Conservation (phyloP, 768 basidiomycete species). For the Boletus sensibilis region DNA sequence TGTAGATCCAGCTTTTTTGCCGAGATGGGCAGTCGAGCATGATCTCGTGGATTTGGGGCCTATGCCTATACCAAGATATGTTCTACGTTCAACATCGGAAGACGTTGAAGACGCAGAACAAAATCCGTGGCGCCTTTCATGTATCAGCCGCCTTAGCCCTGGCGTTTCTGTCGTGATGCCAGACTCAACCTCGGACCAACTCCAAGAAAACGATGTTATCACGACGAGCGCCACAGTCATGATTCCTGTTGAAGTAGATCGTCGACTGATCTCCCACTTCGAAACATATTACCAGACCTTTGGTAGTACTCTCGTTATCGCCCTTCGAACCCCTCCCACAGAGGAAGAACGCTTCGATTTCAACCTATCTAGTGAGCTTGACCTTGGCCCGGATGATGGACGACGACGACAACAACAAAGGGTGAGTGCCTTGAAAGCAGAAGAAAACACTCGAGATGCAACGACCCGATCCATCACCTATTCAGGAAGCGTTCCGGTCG, state of each 20-base stretch:
- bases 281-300: constrained; percentile 4
- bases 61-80: neutral
- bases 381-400: neutral
- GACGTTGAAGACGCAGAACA: neutral
- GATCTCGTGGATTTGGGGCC: neutral
- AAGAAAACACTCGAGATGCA: neutral
- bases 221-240: neutral
- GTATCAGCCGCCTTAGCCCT: neutral
- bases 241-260: neutral
- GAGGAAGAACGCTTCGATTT: neutral
- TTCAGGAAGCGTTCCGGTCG: neutral
- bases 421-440: constrained; percentile 8
- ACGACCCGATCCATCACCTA: neutral
- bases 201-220: neutral
- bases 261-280: neutral
- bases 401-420: neutral
- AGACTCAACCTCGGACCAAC: neutral
- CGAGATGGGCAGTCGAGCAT: neutral
- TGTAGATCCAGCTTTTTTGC: neutral
- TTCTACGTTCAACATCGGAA: neutral
- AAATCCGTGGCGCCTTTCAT: neutral
- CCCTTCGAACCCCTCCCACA: neutral
- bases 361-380: too few relatives aligned
- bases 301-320: neutral
- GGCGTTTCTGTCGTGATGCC: neutral